These are phyloP conservation scores for Oryza punctata DNA, from an alignment of 176 grass and related monocot genomes.

Conservation along the genomic window DNA sequence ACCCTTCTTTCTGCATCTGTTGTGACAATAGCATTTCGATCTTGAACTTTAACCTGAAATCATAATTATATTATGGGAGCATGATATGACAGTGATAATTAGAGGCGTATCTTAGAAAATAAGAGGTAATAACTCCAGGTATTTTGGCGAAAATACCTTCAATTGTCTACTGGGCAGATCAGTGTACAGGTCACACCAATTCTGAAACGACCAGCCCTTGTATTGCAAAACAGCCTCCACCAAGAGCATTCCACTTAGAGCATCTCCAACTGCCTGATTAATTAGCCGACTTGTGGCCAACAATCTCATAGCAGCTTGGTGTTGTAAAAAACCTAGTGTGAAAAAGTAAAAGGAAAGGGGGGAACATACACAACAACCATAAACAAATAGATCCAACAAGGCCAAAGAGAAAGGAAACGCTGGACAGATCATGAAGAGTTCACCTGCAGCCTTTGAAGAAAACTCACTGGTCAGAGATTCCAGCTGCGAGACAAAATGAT, in stretches of 20 bases:
- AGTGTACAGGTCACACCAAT: conserved; percentile 83
- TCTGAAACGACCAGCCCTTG: conserved; percentile 83
- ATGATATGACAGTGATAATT: neutral
- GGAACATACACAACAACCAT: neutral
- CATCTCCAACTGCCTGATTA: conserved; percentile 93
- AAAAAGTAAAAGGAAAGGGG: neutral
- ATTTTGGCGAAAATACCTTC: conserved; percentile 44
- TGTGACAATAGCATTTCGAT: conserved; percentile 68
- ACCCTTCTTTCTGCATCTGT: conserved; percentile 78
- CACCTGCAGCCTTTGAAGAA: conserved; percentile 50
- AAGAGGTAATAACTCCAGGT: neutral
- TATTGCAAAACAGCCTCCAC: conserved; percentile 84
- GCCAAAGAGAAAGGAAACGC: neutral
- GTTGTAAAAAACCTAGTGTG: conserved; percentile 50
- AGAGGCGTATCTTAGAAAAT: neutral
- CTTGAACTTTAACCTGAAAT: conserved; percentile 83
- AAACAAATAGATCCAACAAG: neutral
- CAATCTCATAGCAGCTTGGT: conserved; percentile 71
- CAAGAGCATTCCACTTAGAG: conserved; percentile 84
- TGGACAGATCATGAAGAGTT: conserved; percentile 1
- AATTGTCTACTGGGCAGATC: conserved; percentile 92
- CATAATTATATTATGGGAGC: neutral
- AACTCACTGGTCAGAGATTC: conserved; percentile 44
- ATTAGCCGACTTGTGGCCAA: conserved; percentile 74
- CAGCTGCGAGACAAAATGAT: conserved; percentile 57